Evolutionary conservation across 148 eudicot genomes (phyloP).

Genomic region (Cornus controversa): DNA sequence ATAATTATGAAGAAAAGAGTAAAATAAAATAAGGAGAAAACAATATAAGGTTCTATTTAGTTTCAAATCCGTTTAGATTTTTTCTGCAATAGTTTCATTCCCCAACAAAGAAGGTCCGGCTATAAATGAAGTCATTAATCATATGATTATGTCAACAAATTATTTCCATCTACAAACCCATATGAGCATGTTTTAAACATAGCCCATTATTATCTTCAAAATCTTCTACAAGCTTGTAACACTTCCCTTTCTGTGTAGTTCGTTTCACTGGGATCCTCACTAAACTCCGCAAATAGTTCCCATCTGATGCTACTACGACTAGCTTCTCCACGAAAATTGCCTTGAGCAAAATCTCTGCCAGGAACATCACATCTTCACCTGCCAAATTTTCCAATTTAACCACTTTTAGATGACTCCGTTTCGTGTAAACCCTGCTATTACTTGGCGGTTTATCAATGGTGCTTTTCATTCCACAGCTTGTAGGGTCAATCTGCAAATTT

Average conservation of each 20-base stretch:
- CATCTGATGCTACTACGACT: not conserved
- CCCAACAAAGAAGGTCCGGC: too few species aligned
- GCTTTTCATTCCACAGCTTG: not conserved
- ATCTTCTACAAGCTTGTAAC: slow-evolving; percentile 6
- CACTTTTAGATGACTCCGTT: slow-evolving; percentile 3
- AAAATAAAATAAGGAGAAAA: too few species aligned
- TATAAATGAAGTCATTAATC: too few species aligned
- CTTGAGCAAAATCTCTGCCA: slow-evolving; percentile 1
- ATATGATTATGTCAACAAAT: not conserved
- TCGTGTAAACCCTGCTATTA: not conserved
- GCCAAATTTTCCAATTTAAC: slow-evolving; percentile 23
- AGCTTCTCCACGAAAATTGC: not conserved
- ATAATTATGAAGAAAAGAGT: too few species aligned
- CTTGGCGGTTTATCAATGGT: not conserved
- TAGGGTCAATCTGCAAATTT: slow-evolving; percentile 4
- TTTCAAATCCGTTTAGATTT: too few species aligned
- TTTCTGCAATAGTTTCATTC: too few species aligned
- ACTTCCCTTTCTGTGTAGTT: not conserved
- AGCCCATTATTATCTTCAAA: slow-evolving; percentile 1
- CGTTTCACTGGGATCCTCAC: not conserved
- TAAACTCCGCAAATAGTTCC: not conserved
- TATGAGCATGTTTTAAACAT: not conserved
- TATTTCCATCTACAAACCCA: not conserved
- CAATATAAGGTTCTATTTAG: too few species aligned
- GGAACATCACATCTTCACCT: slow-evolving; percentile 9